Evolutionary conservation across 768 basidiomycete species (phyloP).

Genomic region (Boletus vinaceobasis): DNA sequence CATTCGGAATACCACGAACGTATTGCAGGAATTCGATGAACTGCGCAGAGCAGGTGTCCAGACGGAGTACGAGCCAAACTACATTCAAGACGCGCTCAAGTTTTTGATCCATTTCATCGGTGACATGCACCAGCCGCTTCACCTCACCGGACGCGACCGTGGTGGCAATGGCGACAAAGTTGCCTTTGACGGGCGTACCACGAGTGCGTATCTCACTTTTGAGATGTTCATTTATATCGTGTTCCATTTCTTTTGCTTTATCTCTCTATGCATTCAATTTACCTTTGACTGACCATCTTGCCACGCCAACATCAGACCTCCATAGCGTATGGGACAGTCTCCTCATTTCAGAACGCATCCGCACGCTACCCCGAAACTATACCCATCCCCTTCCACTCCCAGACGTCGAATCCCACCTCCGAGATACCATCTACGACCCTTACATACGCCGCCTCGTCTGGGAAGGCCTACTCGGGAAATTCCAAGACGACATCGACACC

Average conservation of each 20-base stretch:
- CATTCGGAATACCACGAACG: conserved; percentile 69
- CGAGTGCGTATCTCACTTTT: conserved; percentile 49
- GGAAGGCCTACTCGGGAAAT: conserved; percentile 76
- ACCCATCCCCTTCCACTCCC: conserved; percentile 64
- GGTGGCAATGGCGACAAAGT: conserved; percentile 86
- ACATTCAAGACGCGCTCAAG: conserved; percentile 77
- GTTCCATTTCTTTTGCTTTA: background rate
- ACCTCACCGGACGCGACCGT: conserved; percentile 81
- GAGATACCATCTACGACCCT: conserved; percentile 81
- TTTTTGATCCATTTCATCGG: conserved; percentile 94
- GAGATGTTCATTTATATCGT: background rate
- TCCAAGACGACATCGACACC: conserved; percentile 50
- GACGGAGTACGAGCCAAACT: conserved; percentile 22
- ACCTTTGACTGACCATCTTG: background rate
- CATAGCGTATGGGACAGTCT: conserved; percentile 86
- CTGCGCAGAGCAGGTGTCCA: conserved; percentile 1
- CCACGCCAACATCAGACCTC: conserved; percentile 46
- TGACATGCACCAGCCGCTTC: conserved; percentile 91
- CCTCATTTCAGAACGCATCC: conserved; percentile 79
- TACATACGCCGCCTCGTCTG: conserved; percentile 83
- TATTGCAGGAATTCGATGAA: conserved; percentile 51
- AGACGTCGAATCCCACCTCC: conserved; percentile 62
- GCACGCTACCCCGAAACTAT: conserved; percentile 73
- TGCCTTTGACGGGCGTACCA: conserved; percentile 63
- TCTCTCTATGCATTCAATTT: background rate